A percentile compares a stretch with the other conserved stretches of the same genome.
These are phyloP conservation scores for Teunomyces pallodes DNA, from an alignment of 805 yeast genomes.

Conservation along the genomic window DNA sequence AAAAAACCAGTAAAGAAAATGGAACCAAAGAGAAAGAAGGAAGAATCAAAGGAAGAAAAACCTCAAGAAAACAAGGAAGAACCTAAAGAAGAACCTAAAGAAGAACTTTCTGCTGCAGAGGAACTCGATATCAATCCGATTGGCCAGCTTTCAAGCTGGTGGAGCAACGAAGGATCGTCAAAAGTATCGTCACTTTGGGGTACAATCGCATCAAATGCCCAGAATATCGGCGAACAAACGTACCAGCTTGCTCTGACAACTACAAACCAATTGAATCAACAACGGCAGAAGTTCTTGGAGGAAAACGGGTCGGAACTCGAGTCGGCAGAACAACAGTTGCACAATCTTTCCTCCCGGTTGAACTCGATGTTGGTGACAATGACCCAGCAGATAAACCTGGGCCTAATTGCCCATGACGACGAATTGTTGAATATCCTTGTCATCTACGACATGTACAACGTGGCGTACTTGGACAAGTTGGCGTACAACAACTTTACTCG, in stretches of 20 bases:
- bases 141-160: conserved; percentile 68
- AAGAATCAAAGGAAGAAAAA: background rate
- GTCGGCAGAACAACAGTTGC: conserved; percentile 21
- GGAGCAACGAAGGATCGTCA: conserved; percentile 66
- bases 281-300: conserved; percentile 35
- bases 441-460: conserved; percentile 64
- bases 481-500: conserved; percentile 55
- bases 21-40: conserved; percentile 22
- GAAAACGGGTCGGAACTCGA: conserved; percentile 21
- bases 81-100: background rate
- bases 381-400: conserved; percentile 47
- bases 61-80: background rate
- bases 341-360: conserved; percentile 26
- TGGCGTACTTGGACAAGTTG: conserved; percentile 44
- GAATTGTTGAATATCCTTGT: conserved; percentile 42
- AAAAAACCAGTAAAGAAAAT: conserved; percentile 31
- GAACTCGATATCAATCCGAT: conserved; percentile 52
- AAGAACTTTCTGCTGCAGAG: background rate
- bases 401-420: conserved; percentile 55
- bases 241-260: conserved; percentile 48
- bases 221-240: conserved; percentile 48
- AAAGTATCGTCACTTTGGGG: conserved; percentile 70
- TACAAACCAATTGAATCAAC: conserved; percentile 39
- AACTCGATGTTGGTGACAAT: conserved; percentile 31
- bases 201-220: conserved; percentile 54